These are phyloP conservation scores for Colletotrichum acutatum DNA, from an alignment of 2,329 filamentous ascomycete genomes.

Conservation along the genomic window DNA sequence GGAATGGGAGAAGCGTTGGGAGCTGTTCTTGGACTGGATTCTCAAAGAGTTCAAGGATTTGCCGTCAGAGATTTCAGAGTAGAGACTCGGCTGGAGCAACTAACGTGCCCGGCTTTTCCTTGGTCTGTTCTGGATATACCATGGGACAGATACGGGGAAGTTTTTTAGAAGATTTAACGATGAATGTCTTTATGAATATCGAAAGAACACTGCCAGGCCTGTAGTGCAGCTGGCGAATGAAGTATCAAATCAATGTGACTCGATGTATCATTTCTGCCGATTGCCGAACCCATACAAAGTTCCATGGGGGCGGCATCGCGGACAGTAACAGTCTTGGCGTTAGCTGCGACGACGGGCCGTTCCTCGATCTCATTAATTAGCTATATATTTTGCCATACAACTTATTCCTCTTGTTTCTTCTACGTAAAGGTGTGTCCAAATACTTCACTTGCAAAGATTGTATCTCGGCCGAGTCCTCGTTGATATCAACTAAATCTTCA, in stretches of 20 bases:
- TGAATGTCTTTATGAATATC: neutral
- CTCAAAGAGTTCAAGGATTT: slow-evolving; percentile 45
- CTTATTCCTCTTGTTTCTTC: neutral
- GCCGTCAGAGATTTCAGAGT: neutral
- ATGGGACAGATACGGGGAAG: neutral
- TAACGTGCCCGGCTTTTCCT: neutral
- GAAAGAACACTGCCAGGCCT: neutral
- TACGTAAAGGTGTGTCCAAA: neutral
- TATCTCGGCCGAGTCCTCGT: neutral
- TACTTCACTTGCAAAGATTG: neutral
- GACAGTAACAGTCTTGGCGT: neutral
- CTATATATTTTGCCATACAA: neutral
- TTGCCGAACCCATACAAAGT: neutral
- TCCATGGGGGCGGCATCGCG: neutral
- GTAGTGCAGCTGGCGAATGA: neutral
- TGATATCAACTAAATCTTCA: neutral
- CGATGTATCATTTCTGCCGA: neutral
- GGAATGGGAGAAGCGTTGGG: slow-evolving; percentile 68
- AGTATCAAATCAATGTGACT: neutral
- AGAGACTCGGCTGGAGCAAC: neutral
- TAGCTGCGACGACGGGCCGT: neutral
- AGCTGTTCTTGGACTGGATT: slow-evolving; percentile 65
- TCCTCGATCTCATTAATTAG: neutral
- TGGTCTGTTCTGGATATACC: neutral
- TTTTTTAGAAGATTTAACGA: neutral